These are phyloP conservation scores for Puccinia coronata DNA, from an alignment of 1,284 basidiomycete species.

Conservation along the genomic window DNA sequence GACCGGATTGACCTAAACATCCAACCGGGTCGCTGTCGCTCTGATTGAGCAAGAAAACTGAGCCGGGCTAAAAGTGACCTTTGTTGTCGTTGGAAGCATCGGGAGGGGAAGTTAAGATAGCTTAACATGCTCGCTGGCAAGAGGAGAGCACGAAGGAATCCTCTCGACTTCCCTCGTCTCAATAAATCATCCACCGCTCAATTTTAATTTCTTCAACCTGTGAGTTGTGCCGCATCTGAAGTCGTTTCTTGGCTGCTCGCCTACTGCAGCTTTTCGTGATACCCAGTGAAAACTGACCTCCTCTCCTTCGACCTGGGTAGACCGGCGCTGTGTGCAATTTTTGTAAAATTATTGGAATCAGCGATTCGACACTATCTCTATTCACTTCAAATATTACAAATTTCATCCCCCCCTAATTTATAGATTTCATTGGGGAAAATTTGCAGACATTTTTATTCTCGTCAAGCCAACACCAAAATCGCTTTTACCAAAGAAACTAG, in stretches of 20 bases:
- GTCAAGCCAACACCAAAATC: no score
- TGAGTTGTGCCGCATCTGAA: neutral
- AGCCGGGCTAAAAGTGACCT: neutral
- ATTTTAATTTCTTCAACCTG: neutral
- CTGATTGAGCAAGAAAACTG: neutral
- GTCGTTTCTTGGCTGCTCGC: neutral
- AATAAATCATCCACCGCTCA: neutral
- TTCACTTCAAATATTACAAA: neutral
- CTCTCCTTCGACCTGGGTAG: neutral
- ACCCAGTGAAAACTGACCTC: neutral
- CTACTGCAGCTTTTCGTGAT: neutral
- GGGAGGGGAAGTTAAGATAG: neutral
- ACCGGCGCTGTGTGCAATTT: slow-evolving; percentile 14
- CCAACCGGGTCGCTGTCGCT: neutral
- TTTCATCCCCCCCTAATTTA: neutral
- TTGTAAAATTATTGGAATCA: slow-evolving; percentile 11
- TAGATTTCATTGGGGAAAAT: neutral
- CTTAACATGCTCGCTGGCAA: neutral
- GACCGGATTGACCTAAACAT: neutral
- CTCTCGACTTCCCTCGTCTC: neutral
- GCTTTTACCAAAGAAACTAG: neutral
- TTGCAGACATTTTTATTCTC: neutral
- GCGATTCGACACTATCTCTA: slow-evolving; percentile 7
- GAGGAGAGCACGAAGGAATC: neutral
- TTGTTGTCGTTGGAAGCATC: neutral